Evolutionary conservation across 2,329 filamentous ascomycete genomes (phyloP).

Genomic region (Fusarium sp.): DNA sequence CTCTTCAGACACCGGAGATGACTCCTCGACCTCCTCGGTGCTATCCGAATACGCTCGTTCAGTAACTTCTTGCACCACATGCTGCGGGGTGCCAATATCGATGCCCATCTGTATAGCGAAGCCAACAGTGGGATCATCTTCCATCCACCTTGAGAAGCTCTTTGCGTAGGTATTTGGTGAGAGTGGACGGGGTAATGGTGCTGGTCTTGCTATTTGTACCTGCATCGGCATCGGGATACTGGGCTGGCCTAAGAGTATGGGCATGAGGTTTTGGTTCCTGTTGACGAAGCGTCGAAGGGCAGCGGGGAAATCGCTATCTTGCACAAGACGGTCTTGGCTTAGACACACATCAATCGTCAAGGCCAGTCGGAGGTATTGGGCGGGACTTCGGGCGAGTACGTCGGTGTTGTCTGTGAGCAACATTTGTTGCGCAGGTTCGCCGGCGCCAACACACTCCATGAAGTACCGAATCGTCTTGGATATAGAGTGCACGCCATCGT

Average conservation of each 20-base stretch:
- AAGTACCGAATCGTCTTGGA: conserved; percentile 38
- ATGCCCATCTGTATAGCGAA: conserved; percentile 39
- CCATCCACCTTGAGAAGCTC: conserved; percentile 30
- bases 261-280: conserved; percentile 9
- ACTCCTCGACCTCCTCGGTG: not conserved
- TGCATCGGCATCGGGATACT: not conserved
- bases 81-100: not conserved
- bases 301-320: conserved; percentile 34
- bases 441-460: conserved; percentile 32
- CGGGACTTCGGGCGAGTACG: conserved; percentile 26
- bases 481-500: conserved; percentile 37
- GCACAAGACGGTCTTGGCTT: conserved; percentile 29
- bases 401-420: not conserved
- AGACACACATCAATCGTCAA: conserved; percentile 37
- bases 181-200: conserved; percentile 8
- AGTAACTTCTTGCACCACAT: not conserved
- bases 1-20: not conserved
- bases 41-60: not conserved
- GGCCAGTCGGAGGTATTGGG: conserved; percentile 28
- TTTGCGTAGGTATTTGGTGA: conserved; percentile 15
- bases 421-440: not conserved
- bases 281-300: conserved; percentile 3
- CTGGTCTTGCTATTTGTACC: not conserved
- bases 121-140: conserved; percentile 25
- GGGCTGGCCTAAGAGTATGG: conserved; percentile 16